Percentiles rank a stretch among this genome's conserved stretches.
Evolutionary conservation across 2,329 filamentous ascomycete species (phyloP).

Genomic region (Aspergillus sp.): DNA sequence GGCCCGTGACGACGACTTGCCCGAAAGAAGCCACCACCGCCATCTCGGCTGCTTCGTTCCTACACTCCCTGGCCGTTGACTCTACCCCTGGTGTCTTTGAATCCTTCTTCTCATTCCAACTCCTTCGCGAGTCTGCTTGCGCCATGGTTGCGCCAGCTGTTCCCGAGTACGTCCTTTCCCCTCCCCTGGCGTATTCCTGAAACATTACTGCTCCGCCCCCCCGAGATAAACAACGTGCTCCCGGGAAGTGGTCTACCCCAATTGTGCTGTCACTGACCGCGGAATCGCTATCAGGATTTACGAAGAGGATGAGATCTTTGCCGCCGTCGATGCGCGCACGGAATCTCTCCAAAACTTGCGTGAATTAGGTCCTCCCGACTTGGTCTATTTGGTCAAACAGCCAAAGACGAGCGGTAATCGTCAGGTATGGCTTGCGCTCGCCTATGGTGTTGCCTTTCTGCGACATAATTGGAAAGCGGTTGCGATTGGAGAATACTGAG

Average conservation of each 20-base stretch:
- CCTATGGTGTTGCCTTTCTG: not conserved
- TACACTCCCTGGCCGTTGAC: not conserved
- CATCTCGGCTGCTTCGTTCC: not conserved
- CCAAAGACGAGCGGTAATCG: constrained; percentile 57
- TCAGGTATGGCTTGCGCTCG: constrained; percentile 44
- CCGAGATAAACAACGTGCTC: constrained; percentile 16
- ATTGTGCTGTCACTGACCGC: constrained; percentile 18
- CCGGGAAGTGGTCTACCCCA: constrained; percentile 1
- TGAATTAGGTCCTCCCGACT: constrained; percentile 91
- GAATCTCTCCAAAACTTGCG: constrained; percentile 81
- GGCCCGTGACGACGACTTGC: constrained; percentile 17
- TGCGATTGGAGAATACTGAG: not conserved
- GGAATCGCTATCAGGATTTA: constrained; percentile 65
- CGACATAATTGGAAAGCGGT: not conserved
- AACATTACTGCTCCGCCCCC: constrained; percentile 11
- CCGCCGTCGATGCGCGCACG: constrained; percentile 87
- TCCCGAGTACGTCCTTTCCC: constrained; percentile 61
- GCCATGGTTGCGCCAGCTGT: constrained; percentile 72
- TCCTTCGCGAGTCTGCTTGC: constrained; percentile 26
- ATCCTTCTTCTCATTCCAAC: constrained; percentile 1
- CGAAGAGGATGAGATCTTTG: constrained; percentile 80
- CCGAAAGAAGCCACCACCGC: not conserved
- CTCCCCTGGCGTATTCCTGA: constrained; percentile 27
- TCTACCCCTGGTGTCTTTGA: not conserved
- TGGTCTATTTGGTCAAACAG: constrained; percentile 89